These are phyloP conservation scores for Cyclotella cryptica DNA, from an alignment of 108 stramenopile genomes.

Conservation along the genomic window DNA sequence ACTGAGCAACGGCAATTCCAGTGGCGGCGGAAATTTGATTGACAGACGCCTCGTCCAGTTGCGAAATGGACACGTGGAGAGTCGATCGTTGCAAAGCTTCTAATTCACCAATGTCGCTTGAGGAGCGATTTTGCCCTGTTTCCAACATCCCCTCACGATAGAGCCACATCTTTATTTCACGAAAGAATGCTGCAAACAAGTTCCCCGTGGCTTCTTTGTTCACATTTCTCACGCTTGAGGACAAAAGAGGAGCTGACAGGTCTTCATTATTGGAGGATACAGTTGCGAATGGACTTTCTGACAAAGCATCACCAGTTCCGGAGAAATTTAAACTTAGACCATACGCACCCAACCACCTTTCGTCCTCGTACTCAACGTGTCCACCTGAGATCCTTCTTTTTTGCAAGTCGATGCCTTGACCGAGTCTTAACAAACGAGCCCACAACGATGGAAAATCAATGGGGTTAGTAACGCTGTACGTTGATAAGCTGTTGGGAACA, in stretches of 20 bases:
- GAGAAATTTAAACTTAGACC: conserved; percentile 86
- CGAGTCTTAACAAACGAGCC: conserved; percentile 76
- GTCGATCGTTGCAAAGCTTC: conserved; percentile 88
- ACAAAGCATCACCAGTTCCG: conserved; percentile 80
- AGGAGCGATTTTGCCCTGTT: conserved; percentile 62
- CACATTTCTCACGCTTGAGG: conserved; percentile 26
- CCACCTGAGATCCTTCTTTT: conserved; percentile 87
- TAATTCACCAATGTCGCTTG: conserved; percentile 52
- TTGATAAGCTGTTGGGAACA: conserved; percentile 37
- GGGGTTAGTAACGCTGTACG: conserved; percentile 60
- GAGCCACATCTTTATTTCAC: conserved; percentile 89
- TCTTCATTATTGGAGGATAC: conserved; percentile 45
- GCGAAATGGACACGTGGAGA: conserved; percentile 78
- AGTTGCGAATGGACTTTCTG: conserved; percentile 73
- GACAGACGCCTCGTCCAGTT: conserved; percentile 47
- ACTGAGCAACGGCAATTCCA: conserved; percentile 43
- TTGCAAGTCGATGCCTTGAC: conserved; percentile 90
- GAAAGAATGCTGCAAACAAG: conserved; percentile 74
- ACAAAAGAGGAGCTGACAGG: conserved; percentile 33
- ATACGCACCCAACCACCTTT: conserved; percentile 87
- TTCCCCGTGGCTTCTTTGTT: conserved; percentile 76
- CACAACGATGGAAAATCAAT: conserved; percentile 78
- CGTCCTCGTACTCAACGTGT: conserved; percentile 89
- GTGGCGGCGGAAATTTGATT: conserved; percentile 47
- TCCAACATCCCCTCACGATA: conserved; percentile 84